Evolutionary conservation across 78 protist species (phyloP).

Genomic region (Pigoraptor vietnamica): DNA sequence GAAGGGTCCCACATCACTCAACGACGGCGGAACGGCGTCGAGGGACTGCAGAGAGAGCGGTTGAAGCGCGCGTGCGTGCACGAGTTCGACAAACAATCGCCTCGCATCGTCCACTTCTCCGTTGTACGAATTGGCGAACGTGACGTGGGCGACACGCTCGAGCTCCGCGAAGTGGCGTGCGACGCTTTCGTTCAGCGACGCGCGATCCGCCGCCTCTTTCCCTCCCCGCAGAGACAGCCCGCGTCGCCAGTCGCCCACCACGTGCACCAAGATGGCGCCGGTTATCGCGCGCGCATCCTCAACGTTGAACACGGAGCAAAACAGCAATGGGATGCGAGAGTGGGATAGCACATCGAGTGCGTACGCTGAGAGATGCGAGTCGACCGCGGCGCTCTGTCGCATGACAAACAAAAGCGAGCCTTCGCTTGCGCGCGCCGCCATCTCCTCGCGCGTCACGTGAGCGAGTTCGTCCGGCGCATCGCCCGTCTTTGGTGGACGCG

Average conservation of each 20-base stretch:
- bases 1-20: not conserved
- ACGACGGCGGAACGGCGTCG: no score
- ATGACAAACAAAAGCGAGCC: not conserved
- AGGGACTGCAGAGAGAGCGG: not conserved
- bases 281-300: not conserved
- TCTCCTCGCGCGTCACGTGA: not conserved
- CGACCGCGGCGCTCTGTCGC: not conserved
- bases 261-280: not conserved
- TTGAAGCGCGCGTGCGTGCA: not conserved
- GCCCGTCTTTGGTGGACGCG: not conserved
- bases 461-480: not conserved
- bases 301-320: not conserved
- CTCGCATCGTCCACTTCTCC: not conserved
- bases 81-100: not conserved
- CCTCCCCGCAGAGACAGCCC: not conserved
- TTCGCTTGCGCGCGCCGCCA: not conserved
- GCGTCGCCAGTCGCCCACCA: not conserved
- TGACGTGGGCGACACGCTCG: not conserved
- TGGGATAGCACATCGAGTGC: not conserved
- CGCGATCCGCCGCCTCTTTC: not conserved
- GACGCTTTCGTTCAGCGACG: not conserved
- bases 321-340: not conserved
- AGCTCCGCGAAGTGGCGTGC: not conserved
- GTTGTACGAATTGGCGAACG: not conserved
- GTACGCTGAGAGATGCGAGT: not conserved